Conservation (phyloP, 2,329 filamentous ascomycete genomes). For the Fusarium multiceps region DNA sequence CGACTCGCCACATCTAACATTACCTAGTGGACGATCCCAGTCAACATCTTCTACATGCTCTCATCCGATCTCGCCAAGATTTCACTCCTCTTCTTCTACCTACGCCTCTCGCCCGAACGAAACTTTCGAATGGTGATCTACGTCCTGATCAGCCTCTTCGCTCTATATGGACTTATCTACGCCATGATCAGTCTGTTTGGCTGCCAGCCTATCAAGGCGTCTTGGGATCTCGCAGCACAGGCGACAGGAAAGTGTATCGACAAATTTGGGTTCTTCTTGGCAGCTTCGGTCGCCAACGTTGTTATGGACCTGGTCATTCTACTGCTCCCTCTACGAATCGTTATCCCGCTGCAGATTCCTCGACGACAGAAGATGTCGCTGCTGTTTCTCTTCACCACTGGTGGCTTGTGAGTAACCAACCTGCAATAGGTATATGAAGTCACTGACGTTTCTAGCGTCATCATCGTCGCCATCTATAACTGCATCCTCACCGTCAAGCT, state of each 20-base stretch:
- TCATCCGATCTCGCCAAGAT: constrained; percentile 42
- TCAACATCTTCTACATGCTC: constrained; percentile 44
- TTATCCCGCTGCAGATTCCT: constrained; percentile 33
- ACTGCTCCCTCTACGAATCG: constrained; percentile 27
- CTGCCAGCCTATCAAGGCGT: constrained; percentile 38
- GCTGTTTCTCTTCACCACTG: constrained; percentile 37
- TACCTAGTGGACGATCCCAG: constrained; percentile 36
- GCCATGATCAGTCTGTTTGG: constrained; percentile 41
- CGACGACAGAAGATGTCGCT: constrained; percentile 35
- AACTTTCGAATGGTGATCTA: constrained; percentile 32
- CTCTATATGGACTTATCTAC: constrained; percentile 36
- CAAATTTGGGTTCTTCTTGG: constrained; percentile 42
- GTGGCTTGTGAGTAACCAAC: constrained; percentile 27
- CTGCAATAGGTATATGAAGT: rapidly evolving
- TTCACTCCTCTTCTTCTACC: constrained; percentile 40
- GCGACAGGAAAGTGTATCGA: constrained; percentile 38
- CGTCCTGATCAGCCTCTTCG: constrained; percentile 12
- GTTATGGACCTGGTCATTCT: constrained; percentile 40
- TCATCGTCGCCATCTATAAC: constrained; percentile 41
- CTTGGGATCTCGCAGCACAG: constrained; percentile 38
- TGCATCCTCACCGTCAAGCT: constrained; percentile 38
- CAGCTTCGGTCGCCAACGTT: constrained; percentile 40
- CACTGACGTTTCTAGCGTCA: constrained; percentile 15
- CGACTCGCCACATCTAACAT: background rate
- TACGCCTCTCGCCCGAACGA: constrained; percentile 37